phyloP scores from a whole-genome alignment of 169 alveolate genomes.

The Nephromyces sp. region DNA sequence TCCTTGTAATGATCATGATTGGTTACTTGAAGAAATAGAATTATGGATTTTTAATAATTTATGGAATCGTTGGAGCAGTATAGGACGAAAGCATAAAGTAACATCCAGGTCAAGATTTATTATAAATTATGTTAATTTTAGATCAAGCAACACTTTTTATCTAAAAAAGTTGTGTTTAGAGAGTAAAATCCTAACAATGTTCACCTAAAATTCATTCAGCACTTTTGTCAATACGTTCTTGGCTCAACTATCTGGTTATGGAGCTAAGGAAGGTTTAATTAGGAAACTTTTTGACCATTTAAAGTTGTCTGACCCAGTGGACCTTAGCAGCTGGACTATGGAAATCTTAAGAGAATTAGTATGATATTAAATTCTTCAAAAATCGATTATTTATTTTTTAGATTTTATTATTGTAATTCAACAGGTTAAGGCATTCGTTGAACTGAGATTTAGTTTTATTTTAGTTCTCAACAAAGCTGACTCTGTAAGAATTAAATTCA shows the following conservation, averaged over 20 bases:
- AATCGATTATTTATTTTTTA: not conserved
- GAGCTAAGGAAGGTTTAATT: conserved; percentile 35
- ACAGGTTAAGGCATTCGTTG: conserved; percentile 38
- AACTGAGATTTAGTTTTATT: conserved; percentile 51
- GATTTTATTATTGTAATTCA: not conserved
- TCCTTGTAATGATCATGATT: conserved; percentile 55
- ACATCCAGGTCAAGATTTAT: conserved; percentile 14
- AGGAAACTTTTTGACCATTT: conserved; percentile 15
- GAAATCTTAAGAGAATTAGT: conserved; percentile 30
- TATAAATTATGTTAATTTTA: not conserved
- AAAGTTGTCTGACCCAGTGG: conserved; percentile 39
- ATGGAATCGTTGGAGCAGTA: conserved; percentile 44
- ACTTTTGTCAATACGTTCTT: conserved; percentile 26
- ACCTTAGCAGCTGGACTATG: conserved; percentile 36
- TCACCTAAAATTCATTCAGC: not conserved
- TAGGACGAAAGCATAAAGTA: conserved; percentile 42
- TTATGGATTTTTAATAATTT: conserved; percentile 60
- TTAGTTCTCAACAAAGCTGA: conserved; percentile 55
- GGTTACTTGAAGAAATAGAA: conserved; percentile 54
- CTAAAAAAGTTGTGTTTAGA: too few relatives aligned
- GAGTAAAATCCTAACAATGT: too few relatives aligned
- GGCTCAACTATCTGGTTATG: conserved; percentile 50
- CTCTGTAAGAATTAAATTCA: conserved; percentile 27
- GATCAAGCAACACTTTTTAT: too few relatives aligned
- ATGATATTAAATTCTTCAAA: too few relatives aligned